Evolutionary conservation across 208 protist species (phyloP), one percentile per base, ranked within the genome.

Genomic region (Porcisia hertigi): DNA sequence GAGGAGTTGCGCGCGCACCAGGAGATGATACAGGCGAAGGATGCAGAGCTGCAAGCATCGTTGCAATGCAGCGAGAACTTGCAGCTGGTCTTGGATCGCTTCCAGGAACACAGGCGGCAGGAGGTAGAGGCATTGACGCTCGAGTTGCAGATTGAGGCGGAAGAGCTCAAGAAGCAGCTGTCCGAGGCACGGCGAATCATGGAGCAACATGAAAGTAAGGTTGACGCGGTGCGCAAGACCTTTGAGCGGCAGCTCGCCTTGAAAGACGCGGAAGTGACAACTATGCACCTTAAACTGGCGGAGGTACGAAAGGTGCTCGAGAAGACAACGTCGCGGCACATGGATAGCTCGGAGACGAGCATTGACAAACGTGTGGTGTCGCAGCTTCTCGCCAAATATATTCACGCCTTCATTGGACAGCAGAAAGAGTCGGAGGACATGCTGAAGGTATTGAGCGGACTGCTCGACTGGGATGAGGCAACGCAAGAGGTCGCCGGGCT

Each of bases 301-400:
- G 90, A 95, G 73, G 66, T 97, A 60, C 86, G 90, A 18, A 76
- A 75, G 41, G 83, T 79, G 64, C 71, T 94, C 6, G 93, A 94
- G 70, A 75, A 88, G 57, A 90, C 90, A 14, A 86, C 88, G 18
- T 70, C 75, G 59, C 90, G 87, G 75, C 75, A 91, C 57, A 89
- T 87, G 76, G 88, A 86, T 18, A 55, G 73, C 60, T 52, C 73
- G n/a, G 86, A 92, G 41, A 88, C 55, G 2, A 85, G 82, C 43
- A 88, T 97, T 57, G 93, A 97, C 80, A 97, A 97, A 81, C 77
- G 86, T 25, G 89, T 95, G 23, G 83, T 94, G 49, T 91, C 91
- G 76, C 87, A 97, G 75, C 69, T 97, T 0, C 80, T 94, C 6
- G 82, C 92, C n/a, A 95, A 95, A 79, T 97, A 87, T 73, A 91